Percentiles rank a stretch among this genome's conserved stretches.
These are phyloP conservation scores for Xerophyta viscosa DNA, from an alignment of 106 monocot genomes.

Conservation along the genomic window DNA sequence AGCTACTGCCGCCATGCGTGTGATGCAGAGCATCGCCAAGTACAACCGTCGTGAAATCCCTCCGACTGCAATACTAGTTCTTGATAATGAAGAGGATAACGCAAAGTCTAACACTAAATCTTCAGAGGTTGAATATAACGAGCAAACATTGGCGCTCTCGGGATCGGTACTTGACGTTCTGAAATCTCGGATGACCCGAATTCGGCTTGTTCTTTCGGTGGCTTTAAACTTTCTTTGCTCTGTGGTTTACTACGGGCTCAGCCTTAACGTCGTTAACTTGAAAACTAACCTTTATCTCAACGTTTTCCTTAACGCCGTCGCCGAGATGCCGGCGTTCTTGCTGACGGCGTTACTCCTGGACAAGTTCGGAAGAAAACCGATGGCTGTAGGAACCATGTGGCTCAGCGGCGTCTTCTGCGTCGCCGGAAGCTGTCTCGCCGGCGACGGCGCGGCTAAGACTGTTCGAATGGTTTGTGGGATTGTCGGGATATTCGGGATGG, in stretches of 20 bases:
- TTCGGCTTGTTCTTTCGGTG: slow-evolving; percentile 41
- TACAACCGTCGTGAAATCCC: slow-evolving; percentile 35
- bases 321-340: slow-evolving; percentile 67
- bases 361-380: slow-evolving; percentile 49
- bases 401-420: slow-evolving; percentile 59
- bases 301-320: slow-evolving; percentile 56
- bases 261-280: slow-evolving; percentile 87
- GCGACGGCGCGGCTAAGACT: slow-evolving; percentile 8
- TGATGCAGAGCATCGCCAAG: slow-evolving; percentile 41
- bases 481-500: slow-evolving; percentile 77
- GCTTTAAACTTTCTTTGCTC: slow-evolving; percentile 56
- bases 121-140: background rate
- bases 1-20: slow-evolving; percentile 29
- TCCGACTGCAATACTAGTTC: slow-evolving; percentile 14
- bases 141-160: slow-evolving; percentile 1
- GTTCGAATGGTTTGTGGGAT: slow-evolving; percentile 53
- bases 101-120: background rate
- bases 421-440: slow-evolving; percentile 16
- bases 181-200: slow-evolving; percentile 37
- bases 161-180: slow-evolving; percentile 56
- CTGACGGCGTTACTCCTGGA: slow-evolving; percentile 48
- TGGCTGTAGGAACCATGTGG: slow-evolving; percentile 54
- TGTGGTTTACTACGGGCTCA: slow-evolving; percentile 81
- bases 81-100: slow-evolving; percentile 41
- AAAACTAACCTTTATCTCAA: slow-evolving; percentile 66